Percentiles rank a stretch among this genome's conserved stretches.
phyloP scores from a whole-genome alignment of 257 asterid genomes.

The Solanum verrucosum region DNA sequence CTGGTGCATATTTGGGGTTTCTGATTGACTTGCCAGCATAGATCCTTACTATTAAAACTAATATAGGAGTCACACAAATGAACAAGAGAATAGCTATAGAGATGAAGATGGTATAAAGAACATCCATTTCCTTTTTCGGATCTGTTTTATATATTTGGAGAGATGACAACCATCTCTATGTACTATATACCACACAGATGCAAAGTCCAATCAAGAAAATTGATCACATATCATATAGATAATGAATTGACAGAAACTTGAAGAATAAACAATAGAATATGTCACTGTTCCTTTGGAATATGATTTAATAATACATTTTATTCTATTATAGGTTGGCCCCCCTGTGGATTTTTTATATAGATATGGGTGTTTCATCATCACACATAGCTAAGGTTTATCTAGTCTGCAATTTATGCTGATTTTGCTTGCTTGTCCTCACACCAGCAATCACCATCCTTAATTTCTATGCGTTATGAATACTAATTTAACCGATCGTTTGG shows the following conservation, averaged over 20 bases:
- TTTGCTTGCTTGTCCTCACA: neutral
- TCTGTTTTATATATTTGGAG: neutral
- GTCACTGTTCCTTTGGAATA: neutral
- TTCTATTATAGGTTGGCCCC: neutral
- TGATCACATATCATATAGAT: neutral
- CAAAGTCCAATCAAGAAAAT: neutral
- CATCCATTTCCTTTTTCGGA: neutral
- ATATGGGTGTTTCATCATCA: neutral
- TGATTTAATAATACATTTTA: neutral
- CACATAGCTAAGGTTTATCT: neutral
- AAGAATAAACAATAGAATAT: neutral
- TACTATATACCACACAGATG: neutral
- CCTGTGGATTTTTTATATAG: neutral
- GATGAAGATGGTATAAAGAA: constrained; percentile 7
- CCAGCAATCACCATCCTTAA: neutral
- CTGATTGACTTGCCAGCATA: constrained; percentile 39
- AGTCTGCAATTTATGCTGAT: neutral
- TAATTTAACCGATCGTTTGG: neutral
- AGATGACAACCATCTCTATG: neutral
- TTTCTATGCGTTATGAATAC: neutral
- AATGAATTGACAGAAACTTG: neutral
- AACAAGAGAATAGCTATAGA: neutral
- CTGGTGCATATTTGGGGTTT: constrained; percentile 41
- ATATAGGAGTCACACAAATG: constrained; percentile 11
- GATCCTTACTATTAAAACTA: constrained; percentile 19